A percentile compares a stretch with the other conserved stretches of the same genome.
Evolutionary conservation across 1,284 basidiomycete genomes (phyloP).

Genomic region (Calocybe gambosa): DNA sequence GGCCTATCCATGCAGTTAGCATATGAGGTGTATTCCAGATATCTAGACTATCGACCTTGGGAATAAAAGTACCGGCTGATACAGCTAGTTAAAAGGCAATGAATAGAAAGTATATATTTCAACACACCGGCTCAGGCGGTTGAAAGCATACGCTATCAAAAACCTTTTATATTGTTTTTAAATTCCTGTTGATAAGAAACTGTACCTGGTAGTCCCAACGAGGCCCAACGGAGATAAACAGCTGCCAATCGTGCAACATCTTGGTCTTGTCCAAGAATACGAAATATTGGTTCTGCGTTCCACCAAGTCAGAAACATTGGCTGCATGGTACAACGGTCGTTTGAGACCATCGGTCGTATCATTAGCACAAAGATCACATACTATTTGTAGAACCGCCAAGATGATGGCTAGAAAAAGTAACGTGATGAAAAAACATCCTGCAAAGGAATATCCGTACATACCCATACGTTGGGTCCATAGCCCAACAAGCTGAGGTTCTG

Average conservation of each 20-base stretch:
- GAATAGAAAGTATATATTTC: slow-evolving; percentile 19
- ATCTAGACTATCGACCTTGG: slow-evolving; percentile 45
- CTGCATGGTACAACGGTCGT: slow-evolving; percentile 28
- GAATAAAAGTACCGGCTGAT: slow-evolving; percentile 82
- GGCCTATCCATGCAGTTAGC: slow-evolving; percentile 35
- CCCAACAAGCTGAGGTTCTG: slow-evolving; percentile 78
- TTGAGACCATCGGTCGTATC: neutral
- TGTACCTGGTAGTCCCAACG: slow-evolving; percentile 72
- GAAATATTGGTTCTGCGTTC: slow-evolving; percentile 74
- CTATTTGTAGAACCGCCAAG: slow-evolving; percentile 52
- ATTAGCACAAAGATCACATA: slow-evolving; percentile 27
- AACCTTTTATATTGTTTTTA: slow-evolving; percentile 6
- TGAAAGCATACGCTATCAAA: slow-evolving; percentile 69
- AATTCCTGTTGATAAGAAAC: slow-evolving; percentile 6
- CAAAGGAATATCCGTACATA: slow-evolving; percentile 27
- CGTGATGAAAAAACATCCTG: neutral
- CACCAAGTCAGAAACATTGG: slow-evolving; percentile 72
- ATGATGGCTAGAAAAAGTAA: slow-evolving; percentile 48
- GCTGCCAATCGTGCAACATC: slow-evolving; percentile 79
- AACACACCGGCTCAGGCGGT: slow-evolving; percentile 56
- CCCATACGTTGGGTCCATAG: slow-evolving; percentile 89
- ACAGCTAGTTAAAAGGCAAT: neutral
- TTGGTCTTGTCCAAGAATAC: slow-evolving; percentile 79
- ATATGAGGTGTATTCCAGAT: neutral
- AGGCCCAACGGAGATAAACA: slow-evolving; percentile 72